A percentile compares a stretch with the other conserved stretches of the same genome.
Conservation (phyloP, 257 asterid genomes). For the Linderniella brevidens region DNA sequence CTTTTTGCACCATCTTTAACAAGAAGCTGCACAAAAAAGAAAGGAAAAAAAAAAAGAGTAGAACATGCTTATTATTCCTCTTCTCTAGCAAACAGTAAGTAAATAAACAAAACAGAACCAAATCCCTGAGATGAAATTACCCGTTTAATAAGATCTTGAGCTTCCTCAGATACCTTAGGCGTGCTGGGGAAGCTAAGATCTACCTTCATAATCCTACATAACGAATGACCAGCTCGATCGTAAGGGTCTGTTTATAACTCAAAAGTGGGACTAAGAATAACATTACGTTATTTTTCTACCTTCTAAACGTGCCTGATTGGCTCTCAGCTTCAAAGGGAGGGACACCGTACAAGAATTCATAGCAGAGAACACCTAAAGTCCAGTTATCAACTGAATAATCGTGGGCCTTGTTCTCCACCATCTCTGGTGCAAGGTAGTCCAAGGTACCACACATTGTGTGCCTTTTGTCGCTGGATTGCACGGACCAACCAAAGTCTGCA, state of each 20-base stretch:
- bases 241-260: no score
- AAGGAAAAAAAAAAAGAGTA: no score
- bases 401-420: conserved; percentile 86
- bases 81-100: no score
- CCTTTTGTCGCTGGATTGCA: conserved; percentile 68
- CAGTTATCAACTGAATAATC: conserved; percentile 85
- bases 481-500: conserved; percentile 98
- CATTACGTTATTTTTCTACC: conserved; percentile 19
- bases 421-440: conserved; percentile 92
- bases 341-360: conserved; percentile 63
- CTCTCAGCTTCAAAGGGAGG: conserved; percentile 91
- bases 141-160: neutral
- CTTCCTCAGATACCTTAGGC: neutral
- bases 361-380: conserved; percentile 82
- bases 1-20: no score
- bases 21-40: no score
- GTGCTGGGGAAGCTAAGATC: neutral
- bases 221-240: no score
- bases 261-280: no score
- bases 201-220: neutral
- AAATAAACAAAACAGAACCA: no score
- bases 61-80: no score
- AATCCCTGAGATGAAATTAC: no score
- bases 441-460: conserved; percentile 86
- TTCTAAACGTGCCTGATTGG: conserved; percentile 59